Conservation (phyloP, 257 asterid genomes). For the Anisodus tanguticus region DNA sequence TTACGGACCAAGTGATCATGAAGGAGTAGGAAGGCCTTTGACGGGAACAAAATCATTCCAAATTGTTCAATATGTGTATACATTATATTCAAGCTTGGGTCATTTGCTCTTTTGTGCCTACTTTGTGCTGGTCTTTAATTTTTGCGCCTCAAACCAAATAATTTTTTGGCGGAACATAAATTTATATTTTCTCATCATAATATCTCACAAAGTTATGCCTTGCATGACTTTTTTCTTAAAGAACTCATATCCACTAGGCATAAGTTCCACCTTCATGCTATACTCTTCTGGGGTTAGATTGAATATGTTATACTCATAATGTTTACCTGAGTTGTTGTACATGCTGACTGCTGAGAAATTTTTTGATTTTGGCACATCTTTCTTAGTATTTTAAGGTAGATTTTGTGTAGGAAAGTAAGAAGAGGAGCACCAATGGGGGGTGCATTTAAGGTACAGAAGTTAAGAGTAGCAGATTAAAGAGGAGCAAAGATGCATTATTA, state of each 20-base stretch:
- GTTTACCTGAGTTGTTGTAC: background rate
- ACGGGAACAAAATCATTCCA: background rate
- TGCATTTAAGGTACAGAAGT: background rate
- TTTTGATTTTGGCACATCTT: background rate
- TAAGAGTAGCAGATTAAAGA: background rate
- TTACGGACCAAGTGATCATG: constrained; percentile 16
- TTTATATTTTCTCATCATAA: too few relatives aligned
- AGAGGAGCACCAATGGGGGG: background rate
- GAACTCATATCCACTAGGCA: too few relatives aligned
- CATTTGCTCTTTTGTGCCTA: too few relatives aligned
- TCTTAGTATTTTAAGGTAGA: background rate
- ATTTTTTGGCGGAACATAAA: too few relatives aligned
- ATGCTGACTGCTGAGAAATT: background rate
- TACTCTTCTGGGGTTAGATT: background rate
- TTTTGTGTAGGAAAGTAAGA: background rate
- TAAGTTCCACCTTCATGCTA: too few relatives aligned
- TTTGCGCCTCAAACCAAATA: too few relatives aligned
- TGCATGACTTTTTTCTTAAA: too few relatives aligned
- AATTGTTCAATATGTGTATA: background rate
- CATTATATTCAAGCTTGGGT: too few relatives aligned
- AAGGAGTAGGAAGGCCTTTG: background rate
- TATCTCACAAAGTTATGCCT: too few relatives aligned
- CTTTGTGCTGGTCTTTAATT: too few relatives aligned
- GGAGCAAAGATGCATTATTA: background rate
- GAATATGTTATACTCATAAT: background rate